phyloP scores from a whole-genome alignment of 2,329 filamentous ascomycete species.

The Verticillium albo-atrum region DNA sequence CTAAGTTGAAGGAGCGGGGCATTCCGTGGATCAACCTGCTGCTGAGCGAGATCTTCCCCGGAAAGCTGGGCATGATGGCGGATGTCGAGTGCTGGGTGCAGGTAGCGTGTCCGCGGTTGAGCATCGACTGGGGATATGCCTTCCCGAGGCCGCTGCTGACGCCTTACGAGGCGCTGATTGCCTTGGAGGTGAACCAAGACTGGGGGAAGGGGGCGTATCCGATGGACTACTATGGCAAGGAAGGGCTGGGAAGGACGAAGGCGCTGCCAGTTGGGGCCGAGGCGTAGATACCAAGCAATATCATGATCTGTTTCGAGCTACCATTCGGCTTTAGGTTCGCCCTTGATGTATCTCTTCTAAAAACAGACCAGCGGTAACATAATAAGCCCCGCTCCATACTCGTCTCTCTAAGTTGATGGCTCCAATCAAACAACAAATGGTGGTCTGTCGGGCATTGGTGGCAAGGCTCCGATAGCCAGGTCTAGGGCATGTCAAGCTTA shows the following conservation, averaged over 20 bases:
- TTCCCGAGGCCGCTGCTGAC: slow-evolving; percentile 86
- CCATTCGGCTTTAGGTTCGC: not conserved
- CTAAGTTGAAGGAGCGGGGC: slow-evolving; percentile 62
- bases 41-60: slow-evolving; percentile 93
- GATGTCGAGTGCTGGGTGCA: slow-evolving; percentile 99
- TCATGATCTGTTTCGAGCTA: not conserved
- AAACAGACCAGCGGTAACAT: too few species aligned
- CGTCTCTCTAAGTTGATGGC: too few species aligned
- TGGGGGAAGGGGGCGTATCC: slow-evolving; percentile 79
- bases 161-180: slow-evolving; percentile 90
- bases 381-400: too few species aligned
- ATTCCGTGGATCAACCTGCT: slow-evolving; percentile 82
- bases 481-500: too few species aligned
- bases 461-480: too few species aligned
- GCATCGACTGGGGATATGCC: slow-evolving; percentile 98
- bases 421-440: too few species aligned
- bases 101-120: slow-evolving; percentile 91
- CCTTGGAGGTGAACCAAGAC: slow-evolving; percentile 73
- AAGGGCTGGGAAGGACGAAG: slow-evolving; percentile 80
- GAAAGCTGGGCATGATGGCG: slow-evolving; percentile 86
- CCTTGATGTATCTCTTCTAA: too few species aligned
- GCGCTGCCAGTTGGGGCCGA: slow-evolving; percentile 22
- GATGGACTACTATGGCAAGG: slow-evolving; percentile 97
- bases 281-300: not conserved
- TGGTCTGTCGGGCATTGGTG: too few species aligned